Conservation (phyloP, 2,329 filamentous ascomycete genomes). For the Diplodia corticola region DNA sequence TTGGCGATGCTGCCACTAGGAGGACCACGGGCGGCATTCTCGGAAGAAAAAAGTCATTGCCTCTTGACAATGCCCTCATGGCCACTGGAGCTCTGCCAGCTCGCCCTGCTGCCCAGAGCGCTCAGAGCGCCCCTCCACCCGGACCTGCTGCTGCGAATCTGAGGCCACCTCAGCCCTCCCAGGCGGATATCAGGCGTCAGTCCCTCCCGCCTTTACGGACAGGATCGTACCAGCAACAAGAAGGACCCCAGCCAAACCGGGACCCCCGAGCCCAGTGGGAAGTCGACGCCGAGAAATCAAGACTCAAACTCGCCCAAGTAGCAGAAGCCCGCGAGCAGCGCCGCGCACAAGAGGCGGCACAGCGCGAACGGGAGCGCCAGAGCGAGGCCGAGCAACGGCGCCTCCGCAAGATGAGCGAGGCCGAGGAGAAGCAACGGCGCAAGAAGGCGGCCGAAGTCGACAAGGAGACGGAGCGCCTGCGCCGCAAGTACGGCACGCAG, state of each 20-base stretch:
- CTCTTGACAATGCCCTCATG: constrained; percentile 23
- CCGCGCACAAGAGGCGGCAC: constrained; percentile 46
- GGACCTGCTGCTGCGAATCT: not conserved
- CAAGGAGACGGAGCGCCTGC: constrained; percentile 74
- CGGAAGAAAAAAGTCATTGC: constrained; percentile 38
- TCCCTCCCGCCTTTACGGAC: constrained; percentile 36
- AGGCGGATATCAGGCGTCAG: constrained; percentile 30
- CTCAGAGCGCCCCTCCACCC: constrained; percentile 9
- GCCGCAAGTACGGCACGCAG: constrained; percentile 62
- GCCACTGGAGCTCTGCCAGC: not conserved
- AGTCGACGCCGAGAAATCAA: constrained; percentile 52
- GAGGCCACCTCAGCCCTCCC: constrained; percentile 7
- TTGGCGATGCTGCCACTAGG: constrained; percentile 49
- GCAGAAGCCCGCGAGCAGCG: constrained; percentile 9
- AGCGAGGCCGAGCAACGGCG: constrained; percentile 60
- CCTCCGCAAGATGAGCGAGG: constrained; percentile 65
- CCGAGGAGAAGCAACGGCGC: constrained; percentile 59
- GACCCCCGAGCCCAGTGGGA: constrained; percentile 57
- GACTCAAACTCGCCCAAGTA: constrained; percentile 30
- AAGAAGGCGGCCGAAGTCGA: constrained; percentile 58
- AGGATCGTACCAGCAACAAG: constrained; percentile 27
- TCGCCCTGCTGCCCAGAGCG: not conserved
- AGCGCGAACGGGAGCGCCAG: constrained; percentile 56
- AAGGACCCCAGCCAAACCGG: constrained; percentile 39
- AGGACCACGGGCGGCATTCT: constrained; percentile 41